Conservation (phyloP, 495 filamentous ascomycete genomes). For the Oidiodendron maius region DNA sequence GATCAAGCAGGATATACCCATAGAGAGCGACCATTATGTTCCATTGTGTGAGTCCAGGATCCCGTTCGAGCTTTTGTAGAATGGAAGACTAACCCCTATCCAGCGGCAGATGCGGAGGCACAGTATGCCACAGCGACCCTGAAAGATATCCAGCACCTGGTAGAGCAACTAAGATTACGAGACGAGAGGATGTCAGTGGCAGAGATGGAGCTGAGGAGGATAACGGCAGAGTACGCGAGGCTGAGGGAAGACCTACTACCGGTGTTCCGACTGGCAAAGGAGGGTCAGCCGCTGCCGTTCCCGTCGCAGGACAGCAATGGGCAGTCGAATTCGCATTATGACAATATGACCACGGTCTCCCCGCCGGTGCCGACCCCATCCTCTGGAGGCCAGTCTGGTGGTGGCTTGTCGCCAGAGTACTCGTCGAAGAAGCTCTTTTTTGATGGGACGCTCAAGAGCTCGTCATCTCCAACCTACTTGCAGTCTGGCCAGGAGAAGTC, state of each 20-base stretch:
- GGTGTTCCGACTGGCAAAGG: conserved; percentile 82
- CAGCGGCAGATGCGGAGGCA: conserved; percentile 84
- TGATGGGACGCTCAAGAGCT: conserved; percentile 73
- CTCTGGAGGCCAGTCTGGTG: conserved; percentile 35
- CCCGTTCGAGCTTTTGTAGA: neutral
- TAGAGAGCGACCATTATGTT: conserved; percentile 90
- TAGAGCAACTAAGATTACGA: conserved; percentile 76
- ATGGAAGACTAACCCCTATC: conserved; percentile 11
- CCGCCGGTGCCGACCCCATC: conserved; percentile 46
- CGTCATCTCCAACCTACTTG: conserved; percentile 70
- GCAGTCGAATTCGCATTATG: conserved; percentile 36
- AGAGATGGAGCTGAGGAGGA: conserved; percentile 71
- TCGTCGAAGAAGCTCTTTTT: conserved; percentile 89
- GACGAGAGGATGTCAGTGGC: conserved; percentile 79
- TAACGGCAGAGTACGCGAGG: conserved; percentile 78
- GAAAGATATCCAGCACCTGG: conserved; percentile 83
- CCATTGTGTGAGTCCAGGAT: conserved; percentile 67
- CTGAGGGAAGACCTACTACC: conserved; percentile 88
- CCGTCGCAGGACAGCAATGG: conserved; percentile 23
- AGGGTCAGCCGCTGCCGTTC: conserved; percentile 74
- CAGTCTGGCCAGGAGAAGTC: conserved; percentile 49
- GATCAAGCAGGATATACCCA: conserved; percentile 80
- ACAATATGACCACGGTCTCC: conserved; percentile 35
- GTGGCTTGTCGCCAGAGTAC: conserved; percentile 68
- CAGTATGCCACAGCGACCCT: conserved; percentile 81